A percentile compares a stretch with the other conserved stretches of the same genome.
These are phyloP conservation scores for Saksenaea vasiformis DNA, from an alignment of 371 early-diverging fungal species.

Conservation along the genomic window DNA sequence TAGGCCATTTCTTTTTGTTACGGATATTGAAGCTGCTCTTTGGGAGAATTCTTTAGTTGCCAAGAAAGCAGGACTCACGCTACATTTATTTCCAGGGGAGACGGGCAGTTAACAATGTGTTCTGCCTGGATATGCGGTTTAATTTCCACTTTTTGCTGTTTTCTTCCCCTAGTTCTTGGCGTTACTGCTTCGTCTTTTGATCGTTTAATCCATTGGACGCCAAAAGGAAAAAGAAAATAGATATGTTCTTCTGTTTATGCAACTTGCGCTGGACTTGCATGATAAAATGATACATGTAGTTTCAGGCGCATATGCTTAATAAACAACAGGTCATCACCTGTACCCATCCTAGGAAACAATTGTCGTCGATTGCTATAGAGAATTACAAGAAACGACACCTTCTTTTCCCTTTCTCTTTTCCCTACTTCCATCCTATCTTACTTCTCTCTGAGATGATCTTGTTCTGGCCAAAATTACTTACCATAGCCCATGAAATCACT, in stretches of 20 bases:
- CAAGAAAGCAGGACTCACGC: background rate
- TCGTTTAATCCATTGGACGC: background rate
- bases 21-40: too few relatives aligned
- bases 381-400: background rate
- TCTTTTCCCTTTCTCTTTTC: constrained; percentile 4
- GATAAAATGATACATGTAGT: background rate
- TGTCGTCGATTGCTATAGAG: background rate
- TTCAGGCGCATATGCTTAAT: background rate
- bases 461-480: constrained; percentile 47
- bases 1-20: too few relatives aligned
- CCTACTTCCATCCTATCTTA: constrained; percentile 7
- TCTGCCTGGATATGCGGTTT: background rate
- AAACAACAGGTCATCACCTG: background rate
- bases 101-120: background rate
- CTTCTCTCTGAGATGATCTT: constrained; percentile 15
- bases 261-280: background rate
- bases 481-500: constrained; percentile 37
- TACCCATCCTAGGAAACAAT: background rate
- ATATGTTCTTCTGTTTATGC: background rate
- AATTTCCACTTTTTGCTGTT: background rate
- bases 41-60: background rate
- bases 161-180: background rate
- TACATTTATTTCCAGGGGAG: background rate
- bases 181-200: background rate
- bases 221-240: background rate